Conservation (phyloP, 495 filamentous ascomycete species). For the Penicillium diatomitis region DNA sequence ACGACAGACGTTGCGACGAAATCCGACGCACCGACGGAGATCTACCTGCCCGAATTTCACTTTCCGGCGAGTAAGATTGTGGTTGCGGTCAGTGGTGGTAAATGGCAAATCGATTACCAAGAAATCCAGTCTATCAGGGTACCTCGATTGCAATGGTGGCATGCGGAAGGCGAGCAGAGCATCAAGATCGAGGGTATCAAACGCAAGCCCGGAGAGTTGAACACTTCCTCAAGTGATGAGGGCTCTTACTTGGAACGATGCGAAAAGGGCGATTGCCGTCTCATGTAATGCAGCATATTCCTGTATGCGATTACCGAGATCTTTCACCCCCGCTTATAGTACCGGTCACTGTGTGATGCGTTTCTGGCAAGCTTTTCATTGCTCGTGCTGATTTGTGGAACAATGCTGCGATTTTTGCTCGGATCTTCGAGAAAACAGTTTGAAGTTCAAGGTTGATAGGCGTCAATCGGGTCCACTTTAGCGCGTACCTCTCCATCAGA, state of each 20-base stretch:
- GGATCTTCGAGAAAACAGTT: too few species aligned
- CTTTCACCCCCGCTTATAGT: neutral
- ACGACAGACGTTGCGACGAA: constrained; percentile 40
- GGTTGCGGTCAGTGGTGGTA: constrained; percentile 73
- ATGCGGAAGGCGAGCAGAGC: constrained; percentile 71
- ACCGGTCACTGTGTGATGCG: too few species aligned
- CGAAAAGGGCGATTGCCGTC: constrained; percentile 38
- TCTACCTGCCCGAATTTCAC: constrained; percentile 88
- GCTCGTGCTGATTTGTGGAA: too few species aligned
- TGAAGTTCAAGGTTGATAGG: too few species aligned
- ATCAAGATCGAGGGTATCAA: constrained; percentile 70
- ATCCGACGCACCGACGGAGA: constrained; percentile 62
- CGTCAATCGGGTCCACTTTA: too few species aligned
- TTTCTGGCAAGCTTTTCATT: too few species aligned
- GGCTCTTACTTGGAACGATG: constrained; percentile 56
- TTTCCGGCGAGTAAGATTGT: constrained; percentile 65
- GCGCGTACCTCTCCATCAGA: too few species aligned
- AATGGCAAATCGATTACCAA: constrained; percentile 73
- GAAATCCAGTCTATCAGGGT: constrained; percentile 56
- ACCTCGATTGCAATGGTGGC: constrained; percentile 84
- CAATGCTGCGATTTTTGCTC: too few species aligned
- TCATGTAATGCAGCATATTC: constrained; percentile 37
- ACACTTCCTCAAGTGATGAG: constrained; percentile 38
- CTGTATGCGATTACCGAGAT: neutral
- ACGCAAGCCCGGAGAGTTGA: constrained; percentile 41